phyloP scores from a whole-genome alignment of 306 rosid species.

The Trifolium fragiferum region DNA sequence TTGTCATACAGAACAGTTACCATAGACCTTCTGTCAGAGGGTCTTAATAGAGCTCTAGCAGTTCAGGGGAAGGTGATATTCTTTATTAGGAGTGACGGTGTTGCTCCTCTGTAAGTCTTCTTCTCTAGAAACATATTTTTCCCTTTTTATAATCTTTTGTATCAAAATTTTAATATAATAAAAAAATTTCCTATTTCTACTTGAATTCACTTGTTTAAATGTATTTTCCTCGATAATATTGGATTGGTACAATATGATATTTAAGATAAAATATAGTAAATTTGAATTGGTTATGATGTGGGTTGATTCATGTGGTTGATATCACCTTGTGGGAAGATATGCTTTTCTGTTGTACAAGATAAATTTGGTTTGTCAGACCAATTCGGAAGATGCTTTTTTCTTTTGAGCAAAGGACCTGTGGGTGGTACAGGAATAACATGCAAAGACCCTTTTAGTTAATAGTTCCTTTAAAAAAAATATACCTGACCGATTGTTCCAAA shows the following conservation, averaged over 20 bases:
- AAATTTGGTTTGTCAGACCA: neutral
- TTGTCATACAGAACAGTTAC: constrained; percentile 64
- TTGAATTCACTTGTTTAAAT: neutral
- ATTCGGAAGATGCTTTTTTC: neutral
- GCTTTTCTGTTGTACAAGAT: neutral
- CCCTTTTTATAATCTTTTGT: constrained; percentile 14
- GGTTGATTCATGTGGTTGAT: neutral
- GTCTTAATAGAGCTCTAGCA: constrained; percentile 79
- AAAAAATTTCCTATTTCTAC: neutral
- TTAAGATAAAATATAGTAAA: neutral
- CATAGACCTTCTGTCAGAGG: constrained; percentile 66
- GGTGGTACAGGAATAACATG: neutral
- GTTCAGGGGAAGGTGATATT: constrained; percentile 79
- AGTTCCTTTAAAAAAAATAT: neutral
- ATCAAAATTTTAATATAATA: neutral
- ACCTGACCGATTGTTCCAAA: neutral
- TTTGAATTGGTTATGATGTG: neutral
- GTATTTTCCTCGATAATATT: neutral
- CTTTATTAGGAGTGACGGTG: constrained; percentile 71
- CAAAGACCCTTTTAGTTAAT: neutral
- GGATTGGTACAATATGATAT: neutral
- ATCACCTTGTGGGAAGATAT: neutral
- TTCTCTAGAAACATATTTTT: constrained; percentile 31
- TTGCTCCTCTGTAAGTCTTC: constrained; percentile 81
- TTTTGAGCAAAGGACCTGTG: neutral